Percentiles rank a stretch among this genome's conserved stretches.
These are phyloP conservation scores for Gymnopilus junonius DNA, from an alignment of 768 basidiomycete genomes.

Conservation along the genomic window DNA sequence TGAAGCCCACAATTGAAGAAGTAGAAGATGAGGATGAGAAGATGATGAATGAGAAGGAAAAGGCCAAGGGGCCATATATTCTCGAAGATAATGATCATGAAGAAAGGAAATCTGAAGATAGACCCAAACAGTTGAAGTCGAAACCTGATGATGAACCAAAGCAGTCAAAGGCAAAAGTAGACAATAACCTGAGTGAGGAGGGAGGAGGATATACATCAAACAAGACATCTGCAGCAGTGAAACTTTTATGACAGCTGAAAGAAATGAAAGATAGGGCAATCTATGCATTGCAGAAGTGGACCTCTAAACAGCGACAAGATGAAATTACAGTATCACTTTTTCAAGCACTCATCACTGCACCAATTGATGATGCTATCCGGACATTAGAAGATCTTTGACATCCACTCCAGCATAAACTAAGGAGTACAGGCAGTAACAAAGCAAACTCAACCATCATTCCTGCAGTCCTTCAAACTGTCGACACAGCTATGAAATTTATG, in stretches of 20 bases:
- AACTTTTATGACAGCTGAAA: not conserved
- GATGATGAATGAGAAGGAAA: not conserved
- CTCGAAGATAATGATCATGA: not conserved
- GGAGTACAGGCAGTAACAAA: not conserved
- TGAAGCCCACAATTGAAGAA: not conserved
- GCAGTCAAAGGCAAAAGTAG: not conserved
- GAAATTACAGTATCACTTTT: slow-evolving; percentile 2
- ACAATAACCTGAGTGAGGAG: no score
- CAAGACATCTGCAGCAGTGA: not conserved
- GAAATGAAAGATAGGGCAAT: not conserved
- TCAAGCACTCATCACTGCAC: slow-evolving; percentile 7
- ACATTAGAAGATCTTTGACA: not conserved
- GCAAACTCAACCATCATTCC: not conserved
- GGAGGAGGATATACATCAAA: not conserved
- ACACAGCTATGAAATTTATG: not conserved
- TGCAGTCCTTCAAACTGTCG: not conserved
- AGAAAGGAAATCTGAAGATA: not conserved
- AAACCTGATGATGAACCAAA: not conserved
- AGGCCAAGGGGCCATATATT: not conserved
- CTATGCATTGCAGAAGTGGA: not conserved
- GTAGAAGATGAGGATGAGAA: slow-evolving; percentile 6
- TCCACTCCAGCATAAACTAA: not conserved
- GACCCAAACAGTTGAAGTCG: no score
- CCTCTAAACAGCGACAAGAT: not conserved
- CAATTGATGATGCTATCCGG: not conserved